Percentiles rank a stretch among this genome's conserved stretches.
phyloP scores from a whole-genome alignment of 2,329 filamentous ascomycete genomes.

The Trichoderma brevicompactum region DNA sequence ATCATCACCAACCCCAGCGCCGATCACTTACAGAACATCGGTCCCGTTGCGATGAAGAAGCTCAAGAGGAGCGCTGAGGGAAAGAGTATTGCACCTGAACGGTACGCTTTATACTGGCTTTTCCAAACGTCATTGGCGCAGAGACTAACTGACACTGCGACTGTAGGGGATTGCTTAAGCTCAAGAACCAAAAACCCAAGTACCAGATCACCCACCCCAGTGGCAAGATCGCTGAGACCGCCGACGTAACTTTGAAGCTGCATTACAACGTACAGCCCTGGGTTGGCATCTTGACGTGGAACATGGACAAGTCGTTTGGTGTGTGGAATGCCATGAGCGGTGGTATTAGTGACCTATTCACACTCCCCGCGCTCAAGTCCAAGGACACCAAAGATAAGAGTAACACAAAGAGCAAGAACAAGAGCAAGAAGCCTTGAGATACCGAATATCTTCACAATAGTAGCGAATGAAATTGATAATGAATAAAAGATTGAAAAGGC shows the following conservation, averaged over 20 bases:
- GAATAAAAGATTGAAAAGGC: neutral
- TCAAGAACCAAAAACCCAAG: conserved; percentile 88
- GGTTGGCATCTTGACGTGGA: conserved; percentile 89
- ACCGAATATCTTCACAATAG: neutral
- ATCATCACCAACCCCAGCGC: conserved; percentile 81
- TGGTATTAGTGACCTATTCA: conserved; percentile 67
- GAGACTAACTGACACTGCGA: neutral
- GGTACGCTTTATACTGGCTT: conserved; percentile 44
- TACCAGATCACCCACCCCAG: conserved; percentile 95
- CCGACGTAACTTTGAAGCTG: conserved; percentile 76
- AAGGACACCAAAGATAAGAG: conserved; percentile 47
- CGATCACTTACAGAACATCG: conserved; percentile 64
- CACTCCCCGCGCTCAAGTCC: conserved; percentile 67
- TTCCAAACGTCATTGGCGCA: neutral
- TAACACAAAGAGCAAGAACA: conserved; percentile 23
- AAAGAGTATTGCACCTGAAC: conserved; percentile 63
- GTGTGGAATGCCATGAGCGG: conserved; percentile 68
- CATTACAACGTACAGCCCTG: conserved; percentile 98
- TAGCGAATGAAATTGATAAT: neutral
- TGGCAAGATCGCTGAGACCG: conserved; percentile 73
- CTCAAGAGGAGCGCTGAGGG: conserved; percentile 62
- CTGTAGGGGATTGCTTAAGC: conserved; percentile 69
- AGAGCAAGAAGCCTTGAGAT: conserved; percentile 25
- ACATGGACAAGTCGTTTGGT: conserved; percentile 59
- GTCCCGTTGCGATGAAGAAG: conserved; percentile 65